Evolutionary conservation across 208 protist species (phyloP).

Genomic region (Leishmania turanica): DNA sequence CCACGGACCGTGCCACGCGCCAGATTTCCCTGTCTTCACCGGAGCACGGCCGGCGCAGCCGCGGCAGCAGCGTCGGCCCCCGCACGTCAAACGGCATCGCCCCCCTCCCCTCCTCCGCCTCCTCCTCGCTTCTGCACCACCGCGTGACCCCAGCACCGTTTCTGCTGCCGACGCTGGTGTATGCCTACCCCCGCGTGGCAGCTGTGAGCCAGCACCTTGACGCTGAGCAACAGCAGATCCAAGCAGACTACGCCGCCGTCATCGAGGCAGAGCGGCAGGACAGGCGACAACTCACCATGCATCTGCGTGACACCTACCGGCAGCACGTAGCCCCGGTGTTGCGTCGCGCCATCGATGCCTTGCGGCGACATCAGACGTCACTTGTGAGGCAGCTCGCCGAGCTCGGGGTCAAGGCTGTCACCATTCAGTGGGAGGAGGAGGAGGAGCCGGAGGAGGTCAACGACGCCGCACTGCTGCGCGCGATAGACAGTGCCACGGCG

Average conservation of each 20-base stretch:
- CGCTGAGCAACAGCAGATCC: conserved; percentile 33
- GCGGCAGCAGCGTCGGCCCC: background rate
- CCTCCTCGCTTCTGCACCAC: background rate
- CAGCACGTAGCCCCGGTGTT: conserved; percentile 33
- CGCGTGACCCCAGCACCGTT: conserved; percentile 9
- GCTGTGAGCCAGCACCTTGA: conserved; percentile 46
- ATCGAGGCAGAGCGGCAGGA: conserved; percentile 33
- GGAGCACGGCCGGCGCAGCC: conserved; percentile 34
- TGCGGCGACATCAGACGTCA: conserved; percentile 28
- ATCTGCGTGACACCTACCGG: conserved; percentile 35
- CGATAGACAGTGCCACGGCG: conserved; percentile 19
- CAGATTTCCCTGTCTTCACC: conserved; percentile 33
- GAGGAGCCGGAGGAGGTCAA: conserved; percentile 7
- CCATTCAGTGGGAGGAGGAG: conserved; percentile 45
- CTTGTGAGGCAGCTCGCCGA: conserved; percentile 34
- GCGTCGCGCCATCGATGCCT: conserved; percentile 9
- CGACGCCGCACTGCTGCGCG: conserved; percentile 14
- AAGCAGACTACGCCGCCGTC: conserved; percentile 32
- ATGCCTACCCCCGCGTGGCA: conserved; percentile 37
- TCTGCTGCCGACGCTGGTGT: conserved; percentile 35
- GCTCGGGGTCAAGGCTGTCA: conserved; percentile 36
- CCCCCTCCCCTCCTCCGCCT: background rate
- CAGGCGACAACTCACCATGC: conserved; percentile 16
- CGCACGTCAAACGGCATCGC: background rate
- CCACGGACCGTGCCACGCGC: conserved; percentile 15